Evolutionary conservation across 768 basidiomycete species (phyloP).

Genomic region (Rhodosporidiobolus sp.): DNA sequence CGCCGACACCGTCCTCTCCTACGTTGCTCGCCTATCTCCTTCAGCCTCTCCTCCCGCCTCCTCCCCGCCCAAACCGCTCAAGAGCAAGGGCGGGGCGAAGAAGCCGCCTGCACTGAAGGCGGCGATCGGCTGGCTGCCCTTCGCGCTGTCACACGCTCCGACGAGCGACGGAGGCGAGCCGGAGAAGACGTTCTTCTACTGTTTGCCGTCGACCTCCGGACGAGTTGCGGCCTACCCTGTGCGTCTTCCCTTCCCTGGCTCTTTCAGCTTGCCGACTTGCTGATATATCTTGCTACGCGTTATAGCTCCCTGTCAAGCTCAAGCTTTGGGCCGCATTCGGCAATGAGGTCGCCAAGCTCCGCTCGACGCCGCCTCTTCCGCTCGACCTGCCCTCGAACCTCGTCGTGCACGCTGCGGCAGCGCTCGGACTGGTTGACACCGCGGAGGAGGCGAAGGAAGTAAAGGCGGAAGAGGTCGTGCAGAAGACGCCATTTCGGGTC

Average conservation of each 20-base stretch:
- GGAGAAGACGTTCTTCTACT: conserved; percentile 1
- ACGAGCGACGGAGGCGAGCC: background rate
- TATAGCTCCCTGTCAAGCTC: background rate
- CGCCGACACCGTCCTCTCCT: conserved; percentile 27
- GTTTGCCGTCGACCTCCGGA: conserved; percentile 21
- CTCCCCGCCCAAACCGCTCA: background rate
- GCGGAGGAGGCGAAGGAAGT: too few species aligned
- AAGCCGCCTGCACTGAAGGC: conserved; percentile 1
- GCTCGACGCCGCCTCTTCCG: background rate
- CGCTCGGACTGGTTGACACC: background rate
- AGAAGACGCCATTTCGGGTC: too few species aligned
- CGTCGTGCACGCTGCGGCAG: background rate
- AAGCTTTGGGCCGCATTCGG: background rate
- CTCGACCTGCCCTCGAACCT: background rate
- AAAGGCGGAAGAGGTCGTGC: background rate
- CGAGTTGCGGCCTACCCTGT: conserved; percentile 19
- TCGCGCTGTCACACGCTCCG: background rate
- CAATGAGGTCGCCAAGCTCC: background rate
- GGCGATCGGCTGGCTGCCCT: background rate
- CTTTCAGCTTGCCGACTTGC: background rate
- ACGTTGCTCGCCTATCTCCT: background rate
- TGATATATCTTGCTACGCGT: background rate
- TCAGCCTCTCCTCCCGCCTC: background rate
- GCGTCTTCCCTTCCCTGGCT: background rate
- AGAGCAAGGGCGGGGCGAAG: background rate